Conservation (phyloP, 2,329 filamentous ascomycete genomes). For the Davidsoniella neocaledoniae region DNA sequence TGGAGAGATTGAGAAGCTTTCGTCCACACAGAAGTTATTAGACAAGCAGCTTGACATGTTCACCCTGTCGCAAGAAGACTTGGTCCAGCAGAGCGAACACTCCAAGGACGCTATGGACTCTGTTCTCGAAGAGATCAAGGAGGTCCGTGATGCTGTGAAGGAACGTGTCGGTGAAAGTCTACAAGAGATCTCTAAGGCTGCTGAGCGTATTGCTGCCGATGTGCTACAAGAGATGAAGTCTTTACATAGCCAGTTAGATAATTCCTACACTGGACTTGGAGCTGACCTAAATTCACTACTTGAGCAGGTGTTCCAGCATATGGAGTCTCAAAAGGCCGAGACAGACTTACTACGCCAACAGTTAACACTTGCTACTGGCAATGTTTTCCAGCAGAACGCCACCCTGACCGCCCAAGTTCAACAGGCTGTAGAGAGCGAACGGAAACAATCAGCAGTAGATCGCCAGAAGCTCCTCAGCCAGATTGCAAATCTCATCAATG, state of each 20-base stretch:
- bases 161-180: slow-evolving; percentile 8
- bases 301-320: slow-evolving; percentile 58
- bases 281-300: slow-evolving; percentile 77
- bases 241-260: slow-evolving; percentile 42
- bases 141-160: slow-evolving; percentile 78
- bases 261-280: slow-evolving; percentile 68
- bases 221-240: slow-evolving; percentile 10
- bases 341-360: slow-evolving; percentile 8
- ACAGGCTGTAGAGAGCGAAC: slow-evolving; percentile 52
- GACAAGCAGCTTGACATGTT: slow-evolving; percentile 53
- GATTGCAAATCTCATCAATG: slow-evolving; percentile 26
- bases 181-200: slow-evolving; percentile 6
- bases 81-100: slow-evolving; percentile 48
- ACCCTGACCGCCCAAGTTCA: slow-evolving; percentile 58
- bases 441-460: slow-evolving; percentile 51
- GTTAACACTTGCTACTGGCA: slow-evolving; percentile 2
- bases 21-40: slow-evolving; percentile 52
- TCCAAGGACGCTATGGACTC: slow-evolving; percentile 76
- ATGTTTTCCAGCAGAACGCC: slow-evolving; percentile 40
- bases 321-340: slow-evolving; percentile 27
- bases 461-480: slow-evolving; percentile 47
- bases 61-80: slow-evolving; percentile 46
- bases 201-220: slow-evolving; percentile 9
- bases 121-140: slow-evolving; percentile 57
- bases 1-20: slow-evolving; percentile 32